These are phyloP conservation scores for Yamadazyma nakazawae DNA, from an alignment of 805 yeast genomes.

Conservation along the genomic window DNA sequence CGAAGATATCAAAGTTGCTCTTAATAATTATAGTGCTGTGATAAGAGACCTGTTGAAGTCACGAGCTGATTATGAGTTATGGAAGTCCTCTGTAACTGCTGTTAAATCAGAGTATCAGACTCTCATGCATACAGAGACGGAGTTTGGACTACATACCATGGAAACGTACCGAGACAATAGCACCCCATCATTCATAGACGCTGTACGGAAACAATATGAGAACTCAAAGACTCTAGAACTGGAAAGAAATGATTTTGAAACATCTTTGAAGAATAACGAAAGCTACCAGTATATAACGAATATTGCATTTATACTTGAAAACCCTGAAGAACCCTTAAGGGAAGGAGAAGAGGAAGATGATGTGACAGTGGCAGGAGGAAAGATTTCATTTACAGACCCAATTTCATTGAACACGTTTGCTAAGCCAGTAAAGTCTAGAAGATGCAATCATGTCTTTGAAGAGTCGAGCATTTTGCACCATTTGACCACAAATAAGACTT, in stretches of 20 bases:
- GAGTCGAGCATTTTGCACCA: constrained; percentile 37
- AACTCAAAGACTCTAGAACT: background rate
- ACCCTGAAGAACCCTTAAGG: constrained; percentile 65
- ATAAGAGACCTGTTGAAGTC: background rate
- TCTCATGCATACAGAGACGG: constrained; percentile 5
- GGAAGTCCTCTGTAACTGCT: background rate
- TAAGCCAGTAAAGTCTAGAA: constrained; percentile 52
- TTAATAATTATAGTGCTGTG: background rate
- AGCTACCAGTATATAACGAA: constrained; percentile 33
- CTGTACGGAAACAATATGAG: constrained; percentile 3
- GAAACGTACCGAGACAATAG: background rate
- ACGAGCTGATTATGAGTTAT: background rate
- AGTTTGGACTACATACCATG: constrained; percentile 6
- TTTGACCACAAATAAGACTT: constrained; percentile 25
- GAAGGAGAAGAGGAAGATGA: constrained; percentile 51
- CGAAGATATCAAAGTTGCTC: background rate
- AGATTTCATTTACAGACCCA: constrained; percentile 65
- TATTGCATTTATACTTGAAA: constrained; percentile 46
- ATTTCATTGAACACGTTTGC: constrained; percentile 51
- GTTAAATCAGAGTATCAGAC: constrained; percentile 1
- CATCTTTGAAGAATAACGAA: background rate
- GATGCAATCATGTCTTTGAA: constrained; percentile 66
- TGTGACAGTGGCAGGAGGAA: constrained; percentile 66
- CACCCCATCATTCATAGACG: background rate
- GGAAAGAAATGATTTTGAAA: background rate